Percentiles rank a stretch among this genome's conserved stretches.
Evolutionary conservation across 2,329 filamentous ascomycete species (phyloP).

Genomic region (Sclerotinia minor): DNA sequence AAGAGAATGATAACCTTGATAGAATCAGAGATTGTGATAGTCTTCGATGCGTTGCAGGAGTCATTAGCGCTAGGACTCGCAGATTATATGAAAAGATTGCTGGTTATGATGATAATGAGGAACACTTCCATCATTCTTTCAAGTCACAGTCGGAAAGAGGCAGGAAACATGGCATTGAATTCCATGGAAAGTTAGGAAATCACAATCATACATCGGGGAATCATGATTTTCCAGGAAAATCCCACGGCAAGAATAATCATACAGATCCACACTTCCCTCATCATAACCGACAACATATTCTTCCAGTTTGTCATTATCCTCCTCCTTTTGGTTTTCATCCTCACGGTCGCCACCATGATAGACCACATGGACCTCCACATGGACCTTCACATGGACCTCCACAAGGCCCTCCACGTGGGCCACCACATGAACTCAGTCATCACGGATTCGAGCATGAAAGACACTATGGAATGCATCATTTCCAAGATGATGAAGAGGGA

Average conservation of each 20-base stretch:
- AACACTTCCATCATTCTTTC: conserved; percentile 15
- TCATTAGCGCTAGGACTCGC: conserved; percentile 44
- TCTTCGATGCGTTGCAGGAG: conserved; percentile 48
- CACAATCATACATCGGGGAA: conserved; percentile 28
- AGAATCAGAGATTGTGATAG: conserved; percentile 45
- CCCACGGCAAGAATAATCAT: conserved; percentile 32
- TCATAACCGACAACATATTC: conserved; percentile 31
- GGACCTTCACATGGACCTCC: conserved; percentile 12
- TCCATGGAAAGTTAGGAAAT: conserved; percentile 23
- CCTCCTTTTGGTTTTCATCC: conserved; percentile 29
- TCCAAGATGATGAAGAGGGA: conserved; percentile 4
- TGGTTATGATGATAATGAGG: conserved; percentile 28
- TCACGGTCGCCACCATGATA: conserved; percentile 11
- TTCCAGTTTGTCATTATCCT: conserved; percentile 38
- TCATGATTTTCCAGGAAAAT: conserved; percentile 27
- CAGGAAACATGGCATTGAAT: background rate
- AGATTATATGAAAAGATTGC: conserved; percentile 41
- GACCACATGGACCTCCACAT: conserved; percentile 23
- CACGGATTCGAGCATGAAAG: conserved; percentile 23
- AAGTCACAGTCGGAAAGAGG: conserved; percentile 21
- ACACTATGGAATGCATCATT: background rate
- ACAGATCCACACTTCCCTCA: conserved; percentile 35
- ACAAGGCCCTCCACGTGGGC: conserved; percentile 12
- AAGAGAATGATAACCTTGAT: conserved; percentile 40
- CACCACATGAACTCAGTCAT: conserved; percentile 17